Evolutionary conservation across 768 basidiomycete genomes (phyloP), one percentile per base, ranked within the genome.

Genomic region (Boletus vermiculosoides): DNA sequence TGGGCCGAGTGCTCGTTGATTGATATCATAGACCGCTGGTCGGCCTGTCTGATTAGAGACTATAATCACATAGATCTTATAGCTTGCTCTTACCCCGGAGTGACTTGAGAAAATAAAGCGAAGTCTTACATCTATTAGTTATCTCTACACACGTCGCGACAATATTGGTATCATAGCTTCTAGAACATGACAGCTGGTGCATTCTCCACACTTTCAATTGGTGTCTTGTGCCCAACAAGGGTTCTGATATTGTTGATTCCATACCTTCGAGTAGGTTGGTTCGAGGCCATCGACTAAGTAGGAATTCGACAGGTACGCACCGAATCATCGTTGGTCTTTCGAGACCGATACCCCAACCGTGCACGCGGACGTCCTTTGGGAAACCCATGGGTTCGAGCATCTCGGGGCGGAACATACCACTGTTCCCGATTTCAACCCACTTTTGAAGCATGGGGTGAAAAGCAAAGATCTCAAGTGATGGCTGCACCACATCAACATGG

Each of bases 351-450:
- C 97, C 97, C 93, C 95, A 99, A 18, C 97, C 97, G 60, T 94
- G 92, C 25, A 98, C 96, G 25, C 94, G 87, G 12, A 98, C 94
- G 66, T 94, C 94, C 62, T 92, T 90, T 0, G 97, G 97, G 70
- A 98, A 87, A 33, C 97, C 97, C 95, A 98, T 98, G 8, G 97
- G 94, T 71, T 94, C 94, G 33, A 99, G 79, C 96, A 99, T 98
- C 72, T 99, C 97, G 4, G 97, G 97, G 34, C 97, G 85, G 86
- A 99, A 99, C 91, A 99, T 96, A 23, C 97, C 97, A 69, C 94
- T 96, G 76, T 98, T 98, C 36, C 96, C 96, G 33, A 98, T 93
- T 73, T 98, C 96, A 36, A 98, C 95, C 94, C 94, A 97, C 66
- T 90, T 90, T 71, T 90, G 80, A 39, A 98, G 82, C 74, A 87